phyloP scores from a whole-genome alignment of 2,329 filamentous ascomycete species.

The Dryadomyces sulphureus region DNA sequence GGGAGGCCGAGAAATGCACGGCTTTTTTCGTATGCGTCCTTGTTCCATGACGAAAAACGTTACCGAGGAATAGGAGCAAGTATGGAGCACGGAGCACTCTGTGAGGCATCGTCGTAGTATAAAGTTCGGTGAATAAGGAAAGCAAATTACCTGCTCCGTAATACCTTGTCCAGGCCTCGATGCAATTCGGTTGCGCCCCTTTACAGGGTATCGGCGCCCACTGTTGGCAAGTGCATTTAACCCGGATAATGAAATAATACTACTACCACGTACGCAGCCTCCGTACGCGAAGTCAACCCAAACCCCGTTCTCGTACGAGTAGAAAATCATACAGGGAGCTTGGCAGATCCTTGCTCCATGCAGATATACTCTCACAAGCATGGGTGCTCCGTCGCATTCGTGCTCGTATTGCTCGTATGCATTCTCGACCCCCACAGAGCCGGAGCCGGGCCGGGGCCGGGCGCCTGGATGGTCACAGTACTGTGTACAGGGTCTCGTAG shows the following conservation, averaged over 20 bases:
- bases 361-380: neutral
- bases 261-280: neutral
- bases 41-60: neutral
- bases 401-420: neutral
- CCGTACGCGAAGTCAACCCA: neutral
- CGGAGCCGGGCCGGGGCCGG: neutral
- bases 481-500: too few relatives aligned
- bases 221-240: neutral
- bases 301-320: neutral
- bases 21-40: neutral
- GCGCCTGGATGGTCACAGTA: neutral
- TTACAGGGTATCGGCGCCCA: too few relatives aligned
- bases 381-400: neutral
- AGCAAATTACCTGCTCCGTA: too few relatives aligned
- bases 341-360: neutral
- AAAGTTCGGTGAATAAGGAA: too few relatives aligned
- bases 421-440: neutral
- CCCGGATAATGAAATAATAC: too few relatives aligned
- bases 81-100: too few relatives aligned
- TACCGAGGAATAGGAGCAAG: too few relatives aligned
- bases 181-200: too few relatives aligned
- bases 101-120: too few relatives aligned
- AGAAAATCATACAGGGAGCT: neutral
- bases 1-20: neutral
- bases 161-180: too few relatives aligned